Evolutionary conservation across 345 rosid species (phyloP).

Genomic region (Murraya koenigii): DNA sequence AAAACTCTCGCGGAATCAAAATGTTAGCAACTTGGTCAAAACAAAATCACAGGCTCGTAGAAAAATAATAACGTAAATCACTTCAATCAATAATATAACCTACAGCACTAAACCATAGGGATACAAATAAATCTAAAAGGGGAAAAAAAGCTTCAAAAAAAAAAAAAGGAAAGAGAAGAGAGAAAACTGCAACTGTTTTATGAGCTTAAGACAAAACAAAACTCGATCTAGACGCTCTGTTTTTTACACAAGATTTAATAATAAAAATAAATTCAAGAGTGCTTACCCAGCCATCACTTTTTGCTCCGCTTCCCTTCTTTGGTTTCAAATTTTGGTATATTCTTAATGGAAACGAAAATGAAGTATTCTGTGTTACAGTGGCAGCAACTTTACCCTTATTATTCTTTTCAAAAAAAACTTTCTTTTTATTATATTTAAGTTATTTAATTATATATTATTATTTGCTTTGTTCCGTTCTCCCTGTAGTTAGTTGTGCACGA

Average conservation of each 20-base stretch:
- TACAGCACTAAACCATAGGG: not conserved
- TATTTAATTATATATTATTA: not conserved
- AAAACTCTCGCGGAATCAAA: not conserved
- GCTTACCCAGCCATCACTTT: conserved; percentile 10
- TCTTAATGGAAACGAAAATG: not conserved
- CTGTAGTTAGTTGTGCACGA: no score
- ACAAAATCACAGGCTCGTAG: not conserved
- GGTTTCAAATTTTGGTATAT: not conserved
- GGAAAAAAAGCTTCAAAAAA: not conserved
- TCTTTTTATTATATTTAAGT: not conserved
- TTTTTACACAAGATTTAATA: no score
- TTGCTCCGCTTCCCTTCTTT: not conserved
- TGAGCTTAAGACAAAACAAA: not conserved
- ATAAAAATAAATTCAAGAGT: not conserved
- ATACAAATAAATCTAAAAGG: not conserved
- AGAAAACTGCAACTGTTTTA: not conserved
- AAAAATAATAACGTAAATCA: not conserved
- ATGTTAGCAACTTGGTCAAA: not conserved
- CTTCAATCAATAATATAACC: not conserved
- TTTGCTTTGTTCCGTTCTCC: not conserved
- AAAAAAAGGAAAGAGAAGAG: not conserved
- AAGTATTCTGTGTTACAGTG: not conserved
- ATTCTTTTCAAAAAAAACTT: not conserved
- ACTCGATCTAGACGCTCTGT: not conserved
- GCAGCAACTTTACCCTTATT: not conserved